Percentiles rank a stretch among this genome's conserved stretches.
Conservation (phyloP, 2,329 filamentous ascomycete genomes). For the Pseudogymnoascus sp. region DNA sequence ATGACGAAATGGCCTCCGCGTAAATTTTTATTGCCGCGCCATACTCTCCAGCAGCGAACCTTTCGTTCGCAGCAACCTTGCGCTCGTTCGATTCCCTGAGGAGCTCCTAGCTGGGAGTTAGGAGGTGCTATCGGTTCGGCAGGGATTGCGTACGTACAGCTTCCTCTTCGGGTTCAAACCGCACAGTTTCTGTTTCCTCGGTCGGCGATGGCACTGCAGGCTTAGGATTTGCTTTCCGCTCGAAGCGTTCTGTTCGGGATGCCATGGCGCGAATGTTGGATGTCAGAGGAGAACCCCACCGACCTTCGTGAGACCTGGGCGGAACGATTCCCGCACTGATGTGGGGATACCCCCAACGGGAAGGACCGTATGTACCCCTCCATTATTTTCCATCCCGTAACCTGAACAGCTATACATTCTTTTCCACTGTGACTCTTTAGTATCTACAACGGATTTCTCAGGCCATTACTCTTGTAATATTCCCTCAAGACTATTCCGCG, state of each 20-base stretch:
- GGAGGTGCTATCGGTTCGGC: background rate
- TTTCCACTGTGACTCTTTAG: background rate
- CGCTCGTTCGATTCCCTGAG: conserved; percentile 63
- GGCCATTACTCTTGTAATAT: background rate
- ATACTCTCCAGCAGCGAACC: conserved; percentile 68
- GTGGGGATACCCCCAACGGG: background rate
- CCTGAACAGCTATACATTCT: background rate
- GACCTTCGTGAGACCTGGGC: background rate
- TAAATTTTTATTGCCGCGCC: conserved; percentile 75
- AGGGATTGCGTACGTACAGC: conserved; percentile 23
- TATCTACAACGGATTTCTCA: background rate
- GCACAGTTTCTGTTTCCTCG: conserved; percentile 24
- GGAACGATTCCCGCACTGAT: background rate
- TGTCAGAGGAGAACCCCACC: background rate
- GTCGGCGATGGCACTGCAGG: conserved; percentile 9
- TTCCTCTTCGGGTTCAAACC: conserved; percentile 38
- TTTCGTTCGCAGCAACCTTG: conserved; percentile 69
- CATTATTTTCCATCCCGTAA: background rate
- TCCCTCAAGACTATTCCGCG: background rate
- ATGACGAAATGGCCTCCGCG: conserved; percentile 68
- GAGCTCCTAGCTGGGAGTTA: conserved; percentile 44
- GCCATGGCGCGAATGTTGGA: conserved; percentile 21
- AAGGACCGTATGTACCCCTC: conserved; percentile 6
- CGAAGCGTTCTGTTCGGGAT: conserved; percentile 26
- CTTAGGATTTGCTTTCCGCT: conserved; percentile 21